Conservation (phyloP, 2,329 filamentous ascomycete species). For the Emydomyces testavorans region DNA sequence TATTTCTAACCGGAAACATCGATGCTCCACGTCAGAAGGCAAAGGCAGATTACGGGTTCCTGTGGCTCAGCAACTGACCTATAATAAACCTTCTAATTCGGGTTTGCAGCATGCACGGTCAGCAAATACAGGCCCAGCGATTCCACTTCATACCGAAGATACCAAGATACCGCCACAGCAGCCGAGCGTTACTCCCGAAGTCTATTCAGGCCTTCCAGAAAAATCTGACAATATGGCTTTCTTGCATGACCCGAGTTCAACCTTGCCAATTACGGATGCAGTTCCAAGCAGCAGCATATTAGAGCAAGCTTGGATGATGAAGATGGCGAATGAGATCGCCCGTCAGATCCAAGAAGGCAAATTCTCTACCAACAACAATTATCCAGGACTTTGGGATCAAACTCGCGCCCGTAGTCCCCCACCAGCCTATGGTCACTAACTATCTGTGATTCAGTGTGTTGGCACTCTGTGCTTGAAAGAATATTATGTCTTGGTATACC, state of each 20-base stretch:
- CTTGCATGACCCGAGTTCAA: not conserved
- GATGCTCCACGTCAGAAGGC: conserved; percentile 3
- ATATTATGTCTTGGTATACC: not conserved
- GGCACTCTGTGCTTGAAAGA: not conserved
- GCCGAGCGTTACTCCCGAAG: not conserved
- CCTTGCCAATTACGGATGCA: conserved; percentile 11
- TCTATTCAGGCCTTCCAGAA: not conserved
- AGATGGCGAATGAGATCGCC: conserved; percentile 89
- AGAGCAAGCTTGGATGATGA: conserved; percentile 38
- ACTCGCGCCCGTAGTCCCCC: conserved; percentile 32
- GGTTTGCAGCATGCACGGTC: not conserved
- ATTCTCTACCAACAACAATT: conserved; percentile 26
- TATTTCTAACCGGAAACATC: conserved; percentile 6
- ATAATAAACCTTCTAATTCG: not conserved
- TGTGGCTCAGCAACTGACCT: conserved; percentile 2
- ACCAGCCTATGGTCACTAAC: conserved; percentile 36
- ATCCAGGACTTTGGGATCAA: conserved; percentile 30
- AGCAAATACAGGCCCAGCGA: not conserved
- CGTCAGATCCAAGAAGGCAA: conserved; percentile 78
- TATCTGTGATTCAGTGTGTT: not conserved
- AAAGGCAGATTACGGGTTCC: conserved; percentile 2
- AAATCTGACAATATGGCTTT: conserved; percentile 3
- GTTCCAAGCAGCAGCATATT: conserved; percentile 28
- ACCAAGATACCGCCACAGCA: not conserved
- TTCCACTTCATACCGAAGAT: not conserved